phyloP scores from a whole-genome alignment of 345 rosid genomes.

The Populus euphratica region DNA sequence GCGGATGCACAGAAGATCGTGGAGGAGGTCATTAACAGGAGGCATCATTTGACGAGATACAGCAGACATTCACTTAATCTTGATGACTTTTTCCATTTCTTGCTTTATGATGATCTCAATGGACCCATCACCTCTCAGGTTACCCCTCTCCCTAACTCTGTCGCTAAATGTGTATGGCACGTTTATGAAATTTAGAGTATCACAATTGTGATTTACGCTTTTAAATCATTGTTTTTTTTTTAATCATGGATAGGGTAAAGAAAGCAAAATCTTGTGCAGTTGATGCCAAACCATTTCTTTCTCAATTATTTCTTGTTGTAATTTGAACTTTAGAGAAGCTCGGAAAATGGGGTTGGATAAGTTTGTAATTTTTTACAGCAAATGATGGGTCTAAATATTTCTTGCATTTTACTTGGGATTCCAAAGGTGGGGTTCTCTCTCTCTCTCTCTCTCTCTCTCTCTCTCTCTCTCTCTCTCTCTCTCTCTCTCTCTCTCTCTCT shows the following conservation, averaged over 20 bases:
- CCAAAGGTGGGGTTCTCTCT: too few species aligned
- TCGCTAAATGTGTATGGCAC: background rate
- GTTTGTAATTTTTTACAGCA: background rate
- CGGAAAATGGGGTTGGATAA: background rate
- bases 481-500: too few species aligned
- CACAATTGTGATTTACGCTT: background rate
- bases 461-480: too few species aligned
- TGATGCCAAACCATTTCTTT: background rate
- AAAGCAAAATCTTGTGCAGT: background rate
- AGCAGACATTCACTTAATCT: slow-evolving; percentile 18
- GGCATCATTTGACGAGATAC: slow-evolving; percentile 13
- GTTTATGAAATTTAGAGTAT: background rate
- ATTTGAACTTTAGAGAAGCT: background rate
- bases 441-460: too few species aligned
- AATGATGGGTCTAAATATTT: background rate
- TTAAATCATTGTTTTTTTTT: background rate
- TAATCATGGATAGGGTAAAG: background rate
- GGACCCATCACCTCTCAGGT: slow-evolving; percentile 24
- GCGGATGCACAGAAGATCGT: slow-evolving; percentile 17
- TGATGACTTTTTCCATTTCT: slow-evolving; percentile 26
- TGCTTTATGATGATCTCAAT: slow-evolving; percentile 29
- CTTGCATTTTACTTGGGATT: too few species aligned
- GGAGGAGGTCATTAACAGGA: slow-evolving; percentile 11
- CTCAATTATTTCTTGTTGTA: background rate
- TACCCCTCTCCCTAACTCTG: background rate